Conservation (phyloP, 2,329 filamentous ascomycete genomes). For the Clarireedia monteithiana region DNA sequence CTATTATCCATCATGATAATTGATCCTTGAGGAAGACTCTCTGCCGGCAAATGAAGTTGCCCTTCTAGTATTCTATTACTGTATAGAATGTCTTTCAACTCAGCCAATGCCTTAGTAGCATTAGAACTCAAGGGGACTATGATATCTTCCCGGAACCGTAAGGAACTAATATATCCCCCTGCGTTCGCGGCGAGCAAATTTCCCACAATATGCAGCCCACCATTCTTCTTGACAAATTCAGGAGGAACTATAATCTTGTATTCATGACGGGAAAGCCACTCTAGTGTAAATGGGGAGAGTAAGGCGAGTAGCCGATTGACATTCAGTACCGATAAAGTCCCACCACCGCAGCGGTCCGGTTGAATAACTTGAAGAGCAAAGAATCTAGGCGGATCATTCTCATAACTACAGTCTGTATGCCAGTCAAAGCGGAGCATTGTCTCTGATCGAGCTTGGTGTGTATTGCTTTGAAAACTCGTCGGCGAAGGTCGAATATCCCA, state of each 20-base stretch:
- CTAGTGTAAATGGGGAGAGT: constrained; percentile 11
- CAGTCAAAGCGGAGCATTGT: constrained; percentile 26
- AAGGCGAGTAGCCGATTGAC: constrained; percentile 15
- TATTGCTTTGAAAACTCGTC: constrained; percentile 9
- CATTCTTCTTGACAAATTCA: constrained; percentile 28
- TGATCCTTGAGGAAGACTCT: constrained; percentile 24
- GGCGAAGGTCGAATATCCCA: constrained; percentile 26
- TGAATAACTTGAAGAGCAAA: constrained; percentile 27
- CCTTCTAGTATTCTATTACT: not conserved
- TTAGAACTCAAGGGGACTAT: constrained; percentile 20
- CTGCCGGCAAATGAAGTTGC: constrained; percentile 20
- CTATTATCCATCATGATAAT: constrained; percentile 32
- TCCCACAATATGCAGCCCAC: constrained; percentile 18
- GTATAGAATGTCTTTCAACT: constrained; percentile 25
- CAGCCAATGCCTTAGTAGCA: constrained; percentile 25
- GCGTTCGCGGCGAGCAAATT: not conserved
- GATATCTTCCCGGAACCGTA: constrained; percentile 22
- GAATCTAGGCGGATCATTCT: constrained; percentile 20
- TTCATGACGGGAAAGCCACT: constrained; percentile 14
- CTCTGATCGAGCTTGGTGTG: not conserved
- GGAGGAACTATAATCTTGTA: constrained; percentile 25
- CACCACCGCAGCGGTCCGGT: constrained; percentile 14
- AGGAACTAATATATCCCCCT: constrained; percentile 9
- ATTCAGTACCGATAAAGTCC: constrained; percentile 19
- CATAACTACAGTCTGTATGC: constrained; percentile 29